phyloP scores from a whole-genome alignment of 768 basidiomycete species.

The Suillus placidus region DNA sequence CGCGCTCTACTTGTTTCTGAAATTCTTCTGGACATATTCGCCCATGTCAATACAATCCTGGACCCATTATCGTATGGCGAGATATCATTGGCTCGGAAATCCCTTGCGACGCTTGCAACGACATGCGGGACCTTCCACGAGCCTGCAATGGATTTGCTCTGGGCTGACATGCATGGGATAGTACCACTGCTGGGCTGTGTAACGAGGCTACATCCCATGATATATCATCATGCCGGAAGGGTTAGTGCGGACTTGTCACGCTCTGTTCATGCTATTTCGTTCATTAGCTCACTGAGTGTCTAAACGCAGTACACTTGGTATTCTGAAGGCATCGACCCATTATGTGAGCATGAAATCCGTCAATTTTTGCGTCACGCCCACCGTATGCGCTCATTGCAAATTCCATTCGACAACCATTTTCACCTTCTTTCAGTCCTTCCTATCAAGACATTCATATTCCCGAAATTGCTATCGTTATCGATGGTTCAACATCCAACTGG shows the following conservation, averaged over 20 bases:
- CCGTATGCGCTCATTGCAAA: slow-evolving; percentile 4
- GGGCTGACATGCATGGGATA: slow-evolving; percentile 1
- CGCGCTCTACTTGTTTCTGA: background rate
- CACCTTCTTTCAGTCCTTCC: slow-evolving; percentile 6
- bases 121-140: slow-evolving; percentile 2
- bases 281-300: background rate
- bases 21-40: background rate
- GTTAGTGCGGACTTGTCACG: background rate
- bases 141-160: background rate
- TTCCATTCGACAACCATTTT: slow-evolving; percentile 4
- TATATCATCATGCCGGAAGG: slow-evolving; percentile 1
- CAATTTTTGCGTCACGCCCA: slow-evolving; percentile 7
- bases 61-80: background rate
- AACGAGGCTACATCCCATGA: slow-evolving; percentile 2
- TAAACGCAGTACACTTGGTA: background rate
- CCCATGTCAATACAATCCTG: background rate
- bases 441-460: background rate
- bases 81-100: background rate
- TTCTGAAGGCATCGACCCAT: background rate
- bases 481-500: background rate
- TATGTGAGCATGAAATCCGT: slow-evolving; percentile 1
- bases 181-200: background rate
- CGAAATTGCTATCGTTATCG: background rate
- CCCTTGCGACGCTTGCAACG: background rate
- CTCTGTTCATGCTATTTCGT: background rate